Conservation (phyloP, 2,329 filamentous ascomycete species). For the Cercospora berteroae region DNA sequence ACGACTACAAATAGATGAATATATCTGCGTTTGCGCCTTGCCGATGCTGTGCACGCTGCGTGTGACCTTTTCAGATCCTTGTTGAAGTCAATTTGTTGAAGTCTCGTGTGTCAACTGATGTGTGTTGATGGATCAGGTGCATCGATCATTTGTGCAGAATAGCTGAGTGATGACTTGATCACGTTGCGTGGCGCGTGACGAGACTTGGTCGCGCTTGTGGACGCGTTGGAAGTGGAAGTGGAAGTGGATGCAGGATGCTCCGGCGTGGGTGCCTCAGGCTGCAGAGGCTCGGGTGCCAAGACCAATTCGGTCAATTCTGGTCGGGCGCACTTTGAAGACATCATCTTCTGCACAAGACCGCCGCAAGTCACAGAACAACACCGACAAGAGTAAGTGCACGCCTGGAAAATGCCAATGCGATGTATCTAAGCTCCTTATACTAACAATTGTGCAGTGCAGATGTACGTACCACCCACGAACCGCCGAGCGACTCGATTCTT, state of each 20-base stretch:
- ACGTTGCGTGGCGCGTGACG: not conserved
- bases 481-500: conserved; percentile 16
- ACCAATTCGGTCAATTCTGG: not conserved
- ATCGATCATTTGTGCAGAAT: not conserved
- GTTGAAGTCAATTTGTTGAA: not conserved
- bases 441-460: conserved; percentile 36
- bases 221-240: not conserved
- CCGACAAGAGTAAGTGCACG: conserved; percentile 29
- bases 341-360: conserved; percentile 15
- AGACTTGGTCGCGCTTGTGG: not conserved
- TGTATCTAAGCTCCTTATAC: conserved; percentile 12
- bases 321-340: conserved; percentile 2
- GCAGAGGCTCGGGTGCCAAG: not conserved
- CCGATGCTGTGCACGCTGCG: not conserved
- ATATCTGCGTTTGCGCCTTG: conserved; percentile 2
- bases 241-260: not conserved
- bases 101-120: not conserved
- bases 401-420: not conserved
- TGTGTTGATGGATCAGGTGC: not conserved
- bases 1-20: conserved; percentile 2
- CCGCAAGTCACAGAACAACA: conserved; percentile 23
- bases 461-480: conserved; percentile 29
- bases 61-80: not conserved
- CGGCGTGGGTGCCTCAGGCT: not conserved
- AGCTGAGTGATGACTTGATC: not conserved